phyloP scores from a whole-genome alignment of 148 eudicot species.

The Polygonum maritimum region DNA sequence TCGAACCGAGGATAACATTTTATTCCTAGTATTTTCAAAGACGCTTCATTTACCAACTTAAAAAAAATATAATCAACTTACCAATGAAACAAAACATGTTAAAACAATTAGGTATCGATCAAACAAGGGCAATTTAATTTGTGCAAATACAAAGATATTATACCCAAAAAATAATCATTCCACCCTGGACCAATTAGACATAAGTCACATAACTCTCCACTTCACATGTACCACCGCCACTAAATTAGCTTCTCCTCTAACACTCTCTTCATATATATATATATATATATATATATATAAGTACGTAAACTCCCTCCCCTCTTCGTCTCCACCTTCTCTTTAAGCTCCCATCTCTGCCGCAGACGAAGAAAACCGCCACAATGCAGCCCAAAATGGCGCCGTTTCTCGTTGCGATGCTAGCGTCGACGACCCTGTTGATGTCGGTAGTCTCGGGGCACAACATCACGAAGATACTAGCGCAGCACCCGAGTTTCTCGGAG shows the following conservation, averaged over 20 bases:
- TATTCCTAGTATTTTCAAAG: too few relatives aligned
- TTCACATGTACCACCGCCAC: background rate
- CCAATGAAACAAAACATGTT: too few relatives aligned
- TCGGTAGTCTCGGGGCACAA: constrained; percentile 22
- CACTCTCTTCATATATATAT: background rate
- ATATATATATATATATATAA: background rate
- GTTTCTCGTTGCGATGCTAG: background rate
- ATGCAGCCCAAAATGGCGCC: background rate
- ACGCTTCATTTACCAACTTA: too few relatives aligned
- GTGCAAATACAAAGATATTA: background rate
- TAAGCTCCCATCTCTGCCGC: background rate
- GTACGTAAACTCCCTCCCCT: background rate
- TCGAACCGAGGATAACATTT: too few relatives aligned
- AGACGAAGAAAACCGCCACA: background rate
- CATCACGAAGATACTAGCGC: constrained; percentile 53
- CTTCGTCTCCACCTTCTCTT: background rate
- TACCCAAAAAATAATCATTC: background rate
- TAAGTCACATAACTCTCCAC: background rate
- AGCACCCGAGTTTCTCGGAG: constrained; percentile 47
- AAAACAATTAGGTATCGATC: too few relatives aligned
- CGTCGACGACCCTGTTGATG: background rate
- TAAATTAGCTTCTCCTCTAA: background rate
- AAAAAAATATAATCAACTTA: too few relatives aligned
- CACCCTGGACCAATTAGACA: constrained; percentile 1
- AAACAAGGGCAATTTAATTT: background rate